Conservation (phyloP, 495 filamentous ascomycete species). For the Aspergillus saccharolyticus region DNA sequence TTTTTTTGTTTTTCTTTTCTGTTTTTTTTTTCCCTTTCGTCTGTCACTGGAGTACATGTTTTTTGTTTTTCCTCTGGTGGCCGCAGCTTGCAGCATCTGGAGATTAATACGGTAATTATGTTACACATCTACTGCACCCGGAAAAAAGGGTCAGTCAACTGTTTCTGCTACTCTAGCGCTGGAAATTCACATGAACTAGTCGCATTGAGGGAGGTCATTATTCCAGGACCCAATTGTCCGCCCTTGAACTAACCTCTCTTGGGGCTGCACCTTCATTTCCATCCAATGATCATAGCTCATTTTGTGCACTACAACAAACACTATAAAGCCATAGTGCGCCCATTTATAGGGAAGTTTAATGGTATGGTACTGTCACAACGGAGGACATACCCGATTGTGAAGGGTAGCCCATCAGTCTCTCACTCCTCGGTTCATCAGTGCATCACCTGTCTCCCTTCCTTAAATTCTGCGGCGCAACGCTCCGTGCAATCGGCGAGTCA, state of each 20-base stretch:
- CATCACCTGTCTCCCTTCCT: background rate
- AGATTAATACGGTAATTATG: conserved; percentile 7
- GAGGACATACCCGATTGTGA: background rate
- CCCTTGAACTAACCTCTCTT: background rate
- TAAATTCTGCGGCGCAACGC: background rate
- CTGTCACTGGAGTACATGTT: background rate
- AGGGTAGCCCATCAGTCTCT: background rate
- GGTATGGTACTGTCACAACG: background rate
- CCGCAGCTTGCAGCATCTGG: background rate
- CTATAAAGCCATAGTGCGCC: background rate
- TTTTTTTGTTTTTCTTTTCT: background rate
- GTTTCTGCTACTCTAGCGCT: conserved; percentile 2
- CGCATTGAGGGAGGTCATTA: background rate
- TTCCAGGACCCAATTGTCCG: background rate
- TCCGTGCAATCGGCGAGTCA: background rate
- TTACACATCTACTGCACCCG: background rate
- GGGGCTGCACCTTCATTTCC: background rate
- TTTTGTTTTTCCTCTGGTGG: conserved; percentile 1
- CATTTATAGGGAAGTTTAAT: background rate
- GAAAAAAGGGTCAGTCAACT: background rate
- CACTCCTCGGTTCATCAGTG: background rate
- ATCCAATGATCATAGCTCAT: background rate
- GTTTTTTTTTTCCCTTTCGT: background rate
- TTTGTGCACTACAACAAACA: background rate
- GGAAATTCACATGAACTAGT: background rate